Evolutionary conservation across 1,139 yeast genomes (phyloP), one percentile per base, ranked within the genome.

Genomic region (Saccharomyces pastorianus): DNA sequence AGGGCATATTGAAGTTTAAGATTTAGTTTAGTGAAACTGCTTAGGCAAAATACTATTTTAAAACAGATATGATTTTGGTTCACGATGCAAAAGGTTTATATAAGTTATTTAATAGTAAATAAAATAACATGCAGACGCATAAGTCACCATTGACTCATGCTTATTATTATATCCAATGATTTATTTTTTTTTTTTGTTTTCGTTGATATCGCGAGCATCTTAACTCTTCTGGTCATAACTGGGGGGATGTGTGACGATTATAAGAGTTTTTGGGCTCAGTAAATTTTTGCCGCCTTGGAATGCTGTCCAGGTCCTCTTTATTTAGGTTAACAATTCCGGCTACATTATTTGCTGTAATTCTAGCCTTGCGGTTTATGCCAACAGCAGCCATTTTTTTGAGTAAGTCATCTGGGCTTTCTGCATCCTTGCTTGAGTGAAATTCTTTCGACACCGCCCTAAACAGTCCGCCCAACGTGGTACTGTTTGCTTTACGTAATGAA

Each of bases 301-400:
- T 8, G 4, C 42, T 8, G 14, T 9, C 17, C 25, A 17, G 17
- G 11, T 38, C 42, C 25, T 17, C 42, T 11, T 2, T 8, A 13
- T 38, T 17, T 11, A 38, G 42, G 13, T 38, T 38, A 38, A 38
- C 23, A 38, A 74, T 71, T 3, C 80, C 80, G 2, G 80, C 79
- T 31, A 75, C 72, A 51, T 71, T 72, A 55, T 76, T 73, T 0
- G 80, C 66, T 49, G 75, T 72, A 9, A 64, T 61, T 1, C 76
- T 77, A 1, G 79, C 78, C 34, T 65, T 68, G 11, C 60, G 58
- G 1, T 78, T 71, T 51, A 76, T 71, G 38, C 71, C 72, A 4
- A 75, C 76, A 23, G 65, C 66, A 6, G 66, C 59, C 31, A 73
- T 55, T 17, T 71, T 61, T 20, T 66, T 65, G n/a, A 65, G 61